Conservation (phyloP, 2,329 filamentous ascomycete species). For the Xylariaceae sp. region DNA sequence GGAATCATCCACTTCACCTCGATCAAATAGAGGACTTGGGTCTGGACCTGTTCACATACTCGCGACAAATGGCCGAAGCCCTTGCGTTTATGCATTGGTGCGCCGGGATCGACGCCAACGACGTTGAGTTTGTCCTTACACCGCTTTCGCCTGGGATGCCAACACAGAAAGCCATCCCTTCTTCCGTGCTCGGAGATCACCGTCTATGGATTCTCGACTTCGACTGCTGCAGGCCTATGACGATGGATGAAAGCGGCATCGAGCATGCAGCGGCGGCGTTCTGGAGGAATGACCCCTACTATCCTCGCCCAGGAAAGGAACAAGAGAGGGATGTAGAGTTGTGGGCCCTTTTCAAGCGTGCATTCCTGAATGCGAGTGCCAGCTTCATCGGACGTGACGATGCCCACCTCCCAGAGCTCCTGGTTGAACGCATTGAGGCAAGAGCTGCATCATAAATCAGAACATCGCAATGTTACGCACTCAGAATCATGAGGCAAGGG, state of each 20-base stretch:
- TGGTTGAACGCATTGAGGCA: constrained; percentile 2
- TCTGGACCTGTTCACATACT: constrained; percentile 37
- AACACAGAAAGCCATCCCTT: background rate
- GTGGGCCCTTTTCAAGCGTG: constrained; percentile 24
- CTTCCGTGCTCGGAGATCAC: constrained; percentile 30
- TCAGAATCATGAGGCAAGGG: too few relatives aligned
- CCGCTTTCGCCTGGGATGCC: background rate
- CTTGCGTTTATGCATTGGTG: constrained; percentile 43
- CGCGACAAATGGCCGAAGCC: constrained; percentile 40
- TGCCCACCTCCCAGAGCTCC: background rate
- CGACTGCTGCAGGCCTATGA: constrained; percentile 36
- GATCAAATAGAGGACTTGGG: constrained; percentile 48
- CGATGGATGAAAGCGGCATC: constrained; percentile 40
- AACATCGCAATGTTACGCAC: too few relatives aligned
- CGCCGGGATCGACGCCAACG: constrained; percentile 47
- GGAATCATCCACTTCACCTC: constrained; percentile 48
- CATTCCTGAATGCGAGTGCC: constrained; percentile 14
- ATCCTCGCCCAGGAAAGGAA: constrained; percentile 37
- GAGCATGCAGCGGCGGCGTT: constrained; percentile 43
- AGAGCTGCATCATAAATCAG: background rate
- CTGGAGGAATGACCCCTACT: constrained; percentile 51
- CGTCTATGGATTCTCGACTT: constrained; percentile 48
- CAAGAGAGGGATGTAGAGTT: constrained; percentile 13
- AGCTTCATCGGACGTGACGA: background rate
- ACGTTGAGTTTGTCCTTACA: constrained; percentile 55